A percentile compares a stretch with the other conserved stretches of the same genome.
Conservation (phyloP, 1,284 basidiomycete genomes). For the Inonotus obliquus region DNA sequence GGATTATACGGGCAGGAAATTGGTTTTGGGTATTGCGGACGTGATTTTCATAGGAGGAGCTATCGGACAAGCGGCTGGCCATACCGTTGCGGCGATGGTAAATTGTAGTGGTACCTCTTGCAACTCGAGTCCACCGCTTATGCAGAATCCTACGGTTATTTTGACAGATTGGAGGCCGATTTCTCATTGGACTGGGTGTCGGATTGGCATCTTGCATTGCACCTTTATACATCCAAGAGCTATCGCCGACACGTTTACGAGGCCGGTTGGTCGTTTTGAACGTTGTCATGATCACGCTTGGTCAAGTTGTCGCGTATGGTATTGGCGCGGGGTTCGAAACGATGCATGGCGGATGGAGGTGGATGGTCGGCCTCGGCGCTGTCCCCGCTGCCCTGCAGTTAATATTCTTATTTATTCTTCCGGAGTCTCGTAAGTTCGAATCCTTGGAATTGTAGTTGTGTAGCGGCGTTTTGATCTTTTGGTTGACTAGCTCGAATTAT, state of each 20-base stretch:
- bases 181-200: constrained; percentile 68
- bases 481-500: constrained; percentile 59
- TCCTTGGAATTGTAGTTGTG: not conserved
- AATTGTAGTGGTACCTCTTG: no score
- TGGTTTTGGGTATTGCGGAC: constrained; percentile 68
- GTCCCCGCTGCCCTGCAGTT: constrained; percentile 67
- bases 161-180: constrained; percentile 63
- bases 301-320: constrained; percentile 75
- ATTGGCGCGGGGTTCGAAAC: constrained; percentile 72
- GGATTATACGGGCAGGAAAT: constrained; percentile 67
- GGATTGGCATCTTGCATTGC: constrained; percentile 76
- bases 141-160: no score
- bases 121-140: no score
- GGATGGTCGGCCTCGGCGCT: constrained; percentile 77
- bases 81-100: constrained; percentile 69
- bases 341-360: constrained; percentile 67
- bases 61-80: constrained; percentile 60
- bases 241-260: constrained; percentile 70
- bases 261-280: constrained; percentile 74
- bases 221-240: constrained; percentile 80
- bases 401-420: constrained; percentile 57
- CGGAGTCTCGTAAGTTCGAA: constrained; percentile 63
- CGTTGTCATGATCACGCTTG: constrained; percentile 36
- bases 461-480: not conserved
- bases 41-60: constrained; percentile 75